These are phyloP conservation scores for Aspergillus flavus DNA, from an alignment of 2,329 filamentous ascomycete genomes.

Conservation along the genomic window DNA sequence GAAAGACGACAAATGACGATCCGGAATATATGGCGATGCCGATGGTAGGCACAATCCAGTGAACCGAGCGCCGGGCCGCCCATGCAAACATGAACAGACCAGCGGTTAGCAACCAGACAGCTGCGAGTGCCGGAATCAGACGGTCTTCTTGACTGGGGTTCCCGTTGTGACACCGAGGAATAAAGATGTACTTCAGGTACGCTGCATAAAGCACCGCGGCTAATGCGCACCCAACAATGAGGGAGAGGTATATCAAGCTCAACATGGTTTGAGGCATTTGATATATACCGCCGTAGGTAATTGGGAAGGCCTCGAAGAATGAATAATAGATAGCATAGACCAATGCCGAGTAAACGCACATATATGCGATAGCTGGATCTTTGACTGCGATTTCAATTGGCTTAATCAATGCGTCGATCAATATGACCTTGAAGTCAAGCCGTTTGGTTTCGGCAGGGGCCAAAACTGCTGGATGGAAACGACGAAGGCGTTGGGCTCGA, in stretches of 20 bases:
- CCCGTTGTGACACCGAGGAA: not conserved
- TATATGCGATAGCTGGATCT: constrained; percentile 65
- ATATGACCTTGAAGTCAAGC: not conserved
- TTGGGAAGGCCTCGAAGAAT: constrained; percentile 68
- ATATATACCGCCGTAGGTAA: constrained; percentile 64
- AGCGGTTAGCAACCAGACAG: constrained; percentile 56
- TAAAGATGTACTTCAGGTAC: not conserved
- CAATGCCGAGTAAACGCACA: constrained; percentile 64
- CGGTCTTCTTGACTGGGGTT: constrained; percentile 49
- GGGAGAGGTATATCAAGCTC: constrained; percentile 63
- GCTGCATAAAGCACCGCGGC: not conserved
- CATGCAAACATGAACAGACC: constrained; percentile 48
- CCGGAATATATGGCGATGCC: constrained; percentile 46
- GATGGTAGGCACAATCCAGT: constrained; percentile 43
- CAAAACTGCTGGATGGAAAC: not conserved
- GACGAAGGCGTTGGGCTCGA: constrained; percentile 2
- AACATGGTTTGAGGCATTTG: constrained; percentile 60
- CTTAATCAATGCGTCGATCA: not conserved
- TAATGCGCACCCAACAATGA: constrained; percentile 48
- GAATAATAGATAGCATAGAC: constrained; percentile 56
- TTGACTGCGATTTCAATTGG: constrained; percentile 1
- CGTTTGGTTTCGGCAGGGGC: not conserved
- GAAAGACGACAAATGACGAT: constrained; percentile 43
- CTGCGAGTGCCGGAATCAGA: constrained; percentile 56
- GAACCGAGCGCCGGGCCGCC: constrained; percentile 47